Conservation (phyloP, 805 yeast genomes). For the Yarrowia porcina region DNA sequence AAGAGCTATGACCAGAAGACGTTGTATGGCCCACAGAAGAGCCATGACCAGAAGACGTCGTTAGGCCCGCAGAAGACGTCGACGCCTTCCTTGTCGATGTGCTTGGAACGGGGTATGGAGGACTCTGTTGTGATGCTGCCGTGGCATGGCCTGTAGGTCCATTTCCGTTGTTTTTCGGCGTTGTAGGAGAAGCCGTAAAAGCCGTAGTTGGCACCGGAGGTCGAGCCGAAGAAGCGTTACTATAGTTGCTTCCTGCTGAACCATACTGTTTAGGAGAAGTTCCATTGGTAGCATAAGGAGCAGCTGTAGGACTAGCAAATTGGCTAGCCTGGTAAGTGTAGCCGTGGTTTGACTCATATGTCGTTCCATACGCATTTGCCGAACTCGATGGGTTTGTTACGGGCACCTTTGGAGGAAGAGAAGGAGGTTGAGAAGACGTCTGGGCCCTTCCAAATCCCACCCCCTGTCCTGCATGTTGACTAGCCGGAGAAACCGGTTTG, state of each 20-base stretch:
- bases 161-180: background rate
- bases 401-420: slow-evolving; percentile 4
- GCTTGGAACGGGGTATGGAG: background rate
- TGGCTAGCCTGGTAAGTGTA: slow-evolving; percentile 17
- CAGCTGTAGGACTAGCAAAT: background rate
- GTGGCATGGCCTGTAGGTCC: background rate
- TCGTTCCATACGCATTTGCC: too few relatives aligned
- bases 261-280: background rate
- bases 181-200: background rate
- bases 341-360: too few relatives aligned
- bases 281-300: background rate
- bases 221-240: background rate
- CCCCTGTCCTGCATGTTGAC: background rate
- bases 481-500: slow-evolving; percentile 13
- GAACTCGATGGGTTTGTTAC: too few relatives aligned
- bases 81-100: background rate
- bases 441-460: background rate
- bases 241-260: background rate
- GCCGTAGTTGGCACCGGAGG: background rate
- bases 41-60: too few relatives aligned
- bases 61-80: too few relatives aligned
- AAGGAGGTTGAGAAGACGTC: background rate
- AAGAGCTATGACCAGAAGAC: too few relatives aligned
- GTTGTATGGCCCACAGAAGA: too few relatives aligned
- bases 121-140: background rate